Conservation (phyloP, 2,329 filamentous ascomycete species). For the Pseudocercospora macadamiae region DNA sequence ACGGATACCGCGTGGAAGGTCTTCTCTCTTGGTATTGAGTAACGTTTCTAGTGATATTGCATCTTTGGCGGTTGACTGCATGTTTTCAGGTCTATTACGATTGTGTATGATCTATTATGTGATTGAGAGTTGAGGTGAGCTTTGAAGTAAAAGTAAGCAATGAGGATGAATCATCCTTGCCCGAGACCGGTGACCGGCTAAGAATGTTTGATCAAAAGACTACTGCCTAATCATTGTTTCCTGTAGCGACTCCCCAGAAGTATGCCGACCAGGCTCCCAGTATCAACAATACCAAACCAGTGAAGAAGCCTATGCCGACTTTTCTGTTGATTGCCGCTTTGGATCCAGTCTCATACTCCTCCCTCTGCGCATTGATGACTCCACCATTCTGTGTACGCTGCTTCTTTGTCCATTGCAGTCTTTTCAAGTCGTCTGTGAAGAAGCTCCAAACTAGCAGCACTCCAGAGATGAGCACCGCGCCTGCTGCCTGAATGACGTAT, state of each 20-base stretch:
- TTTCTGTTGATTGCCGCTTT: slow-evolving; percentile 43
- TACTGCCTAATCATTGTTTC: slow-evolving; percentile 47
- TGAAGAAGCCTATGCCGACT: slow-evolving; percentile 45
- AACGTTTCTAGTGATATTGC: neutral
- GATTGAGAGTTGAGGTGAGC: neutral
- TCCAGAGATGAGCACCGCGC: slow-evolving; percentile 51
- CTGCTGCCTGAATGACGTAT: slow-evolving; percentile 58
- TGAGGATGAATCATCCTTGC: neutral
- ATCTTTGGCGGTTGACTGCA: neutral
- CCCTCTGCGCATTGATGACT: slow-evolving; percentile 48
- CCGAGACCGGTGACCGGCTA: slow-evolving; percentile 1
- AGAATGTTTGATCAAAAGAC: no score
- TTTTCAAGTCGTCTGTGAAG: slow-evolving; percentile 48
- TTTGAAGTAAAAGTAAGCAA: neutral
- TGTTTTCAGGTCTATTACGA: neutral
- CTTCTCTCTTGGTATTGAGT: slow-evolving; percentile 12
- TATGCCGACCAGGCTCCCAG: slow-evolving; percentile 60
- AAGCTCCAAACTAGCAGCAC: slow-evolving; percentile 46
- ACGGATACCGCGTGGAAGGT: slow-evolving; percentile 7
- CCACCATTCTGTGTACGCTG: slow-evolving; percentile 52
- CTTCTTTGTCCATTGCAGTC: slow-evolving; percentile 63
- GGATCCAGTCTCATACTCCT: slow-evolving; percentile 44
- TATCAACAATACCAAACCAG: slow-evolving; percentile 49
- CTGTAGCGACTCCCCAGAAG: slow-evolving; percentile 63
- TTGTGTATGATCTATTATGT: neutral